Conservation (phyloP, 2,329 filamentous ascomycete genomes). For the Xylaria sp. region DNA sequence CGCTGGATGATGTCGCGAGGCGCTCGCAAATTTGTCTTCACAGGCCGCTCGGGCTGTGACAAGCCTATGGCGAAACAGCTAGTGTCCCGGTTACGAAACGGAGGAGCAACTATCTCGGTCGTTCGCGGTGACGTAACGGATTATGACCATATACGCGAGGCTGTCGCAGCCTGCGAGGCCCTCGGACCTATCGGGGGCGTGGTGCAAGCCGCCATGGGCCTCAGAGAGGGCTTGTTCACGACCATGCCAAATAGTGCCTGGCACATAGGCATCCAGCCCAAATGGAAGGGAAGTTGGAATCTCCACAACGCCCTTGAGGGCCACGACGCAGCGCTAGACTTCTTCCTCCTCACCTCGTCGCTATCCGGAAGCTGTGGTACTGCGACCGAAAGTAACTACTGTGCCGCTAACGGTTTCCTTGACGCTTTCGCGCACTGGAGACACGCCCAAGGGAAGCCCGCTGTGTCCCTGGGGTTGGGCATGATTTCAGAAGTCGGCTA, state of each 20-base stretch:
- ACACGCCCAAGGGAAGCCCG: slow-evolving; percentile 7
- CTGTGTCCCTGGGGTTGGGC: slow-evolving; percentile 41
- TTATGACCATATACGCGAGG: slow-evolving; percentile 27
- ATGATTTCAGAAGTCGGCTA: slow-evolving; percentile 53
- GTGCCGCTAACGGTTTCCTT: slow-evolving; percentile 53
- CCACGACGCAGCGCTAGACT: slow-evolving; percentile 43
- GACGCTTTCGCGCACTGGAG: slow-evolving; percentile 33
- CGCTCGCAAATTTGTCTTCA: slow-evolving; percentile 49
- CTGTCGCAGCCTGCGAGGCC: slow-evolving; percentile 29
- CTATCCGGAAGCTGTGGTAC: slow-evolving; percentile 48
- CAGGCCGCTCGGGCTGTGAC: slow-evolving; percentile 47
- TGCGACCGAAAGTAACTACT: slow-evolving; percentile 53
- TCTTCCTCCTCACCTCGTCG: slow-evolving; percentile 49
- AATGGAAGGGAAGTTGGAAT: slow-evolving; percentile 44
- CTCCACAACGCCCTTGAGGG: slow-evolving; percentile 39
- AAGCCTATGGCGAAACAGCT: slow-evolving; percentile 42
- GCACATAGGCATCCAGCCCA: slow-evolving; percentile 44
- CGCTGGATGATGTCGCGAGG: slow-evolving; percentile 51
- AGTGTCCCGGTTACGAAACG: slow-evolving; percentile 35
- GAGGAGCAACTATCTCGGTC: slow-evolving; percentile 43
- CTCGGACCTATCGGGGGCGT: slow-evolving; percentile 39
- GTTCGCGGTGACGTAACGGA: slow-evolving; percentile 42
- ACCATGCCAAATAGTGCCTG: slow-evolving; percentile 45
- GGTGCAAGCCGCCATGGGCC: slow-evolving; percentile 50
- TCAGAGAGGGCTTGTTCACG: slow-evolving; percentile 47